phyloP scores from a whole-genome alignment of 2,329 filamentous ascomycete species.

The Cladophialophora chaetospira region DNA sequence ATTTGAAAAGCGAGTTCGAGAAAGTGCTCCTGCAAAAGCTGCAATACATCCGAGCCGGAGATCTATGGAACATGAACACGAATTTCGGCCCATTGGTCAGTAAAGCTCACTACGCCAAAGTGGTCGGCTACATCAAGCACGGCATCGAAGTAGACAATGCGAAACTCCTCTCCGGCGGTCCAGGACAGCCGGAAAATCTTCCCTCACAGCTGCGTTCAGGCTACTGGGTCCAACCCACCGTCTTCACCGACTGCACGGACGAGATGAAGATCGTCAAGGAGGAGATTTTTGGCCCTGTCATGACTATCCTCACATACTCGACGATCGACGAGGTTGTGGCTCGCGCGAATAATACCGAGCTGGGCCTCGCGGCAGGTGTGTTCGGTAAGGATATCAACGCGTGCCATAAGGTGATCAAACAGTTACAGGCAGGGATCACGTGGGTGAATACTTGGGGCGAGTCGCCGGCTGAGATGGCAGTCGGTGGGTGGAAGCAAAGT shows the following conservation, averaged over 20 bases:
- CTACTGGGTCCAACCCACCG: conserved; percentile 82
- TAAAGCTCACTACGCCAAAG: conserved; percentile 73
- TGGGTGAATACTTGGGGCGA: conserved; percentile 97
- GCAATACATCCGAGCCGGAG: conserved; percentile 67
- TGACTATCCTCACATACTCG: conserved; percentile 76
- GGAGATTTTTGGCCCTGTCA: conserved; percentile 88
- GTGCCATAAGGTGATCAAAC: conserved; percentile 70
- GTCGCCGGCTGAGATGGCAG: conserved; percentile 85
- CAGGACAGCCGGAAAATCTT: conserved; percentile 57
- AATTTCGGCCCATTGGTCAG: conserved; percentile 87
- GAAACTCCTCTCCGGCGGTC: conserved; percentile 71
- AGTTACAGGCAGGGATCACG: conserved; percentile 80
- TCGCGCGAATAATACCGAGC: conserved; percentile 73
- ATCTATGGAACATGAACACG: conserved; percentile 69
- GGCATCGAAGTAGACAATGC: conserved; percentile 74
- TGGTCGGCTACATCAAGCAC: conserved; percentile 72
- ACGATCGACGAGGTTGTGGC: conserved; percentile 68
- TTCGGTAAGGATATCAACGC: conserved; percentile 74
- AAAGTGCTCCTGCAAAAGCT: conserved; percentile 70
- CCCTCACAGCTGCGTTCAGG: conserved; percentile 59
- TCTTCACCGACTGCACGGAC: conserved; percentile 85
- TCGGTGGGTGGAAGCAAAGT: conserved; percentile 90
- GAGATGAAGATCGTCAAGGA: conserved; percentile 76
- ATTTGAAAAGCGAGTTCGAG: conserved; percentile 69
- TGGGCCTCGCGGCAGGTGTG: conserved; percentile 81